Evolutionary conservation across 2,329 filamentous ascomycete genomes (phyloP), one percentile per base, ranked within the genome.

Genomic region (Emericellopsis cladophorae): DNA sequence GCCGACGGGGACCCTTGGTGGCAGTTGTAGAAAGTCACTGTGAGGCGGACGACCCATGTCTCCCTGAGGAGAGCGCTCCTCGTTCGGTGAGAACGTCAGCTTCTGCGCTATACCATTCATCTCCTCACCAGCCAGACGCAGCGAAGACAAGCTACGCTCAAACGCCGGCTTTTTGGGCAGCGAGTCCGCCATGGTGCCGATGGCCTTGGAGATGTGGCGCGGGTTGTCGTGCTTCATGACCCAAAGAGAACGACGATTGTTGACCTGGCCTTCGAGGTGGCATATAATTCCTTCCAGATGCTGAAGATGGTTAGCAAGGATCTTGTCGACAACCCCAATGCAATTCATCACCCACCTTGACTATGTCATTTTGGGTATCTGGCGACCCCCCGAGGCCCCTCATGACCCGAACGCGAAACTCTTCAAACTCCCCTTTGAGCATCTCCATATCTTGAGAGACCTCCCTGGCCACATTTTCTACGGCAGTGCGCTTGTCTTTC

Each of bases 261-360:
- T 61, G 44, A 60, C 51, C 40, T 63, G 58, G 22, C 56, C 56
- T 44, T 62, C 56, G 6, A 63, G 49, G 23, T 59, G 51, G 36
- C 54, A 49, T 43, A 60, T 55, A 2, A 51, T 55, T 8, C 51
- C 49, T 24, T 59, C 54, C n/a, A 62, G 50, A 11, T 50, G 48
- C 58, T 61, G 10, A 16, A 15, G 24, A 7, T 34, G 18, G 39
- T 35, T 8, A 22, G 38, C 18, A 6, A 23, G 31, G 3, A 14
- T 7, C 10, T 23, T 11, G 15, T 16, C 46, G 45, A 2, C 9
- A 34, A 8, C 16, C 10, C 10, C 23, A 23, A 4, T 11, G 14
- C 5, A 34, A 18, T 32, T 4, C 12, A 16, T 35, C 6, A 37
- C 50, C 33, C 40, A 59, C 60, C 47, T 59, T 52, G 46, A 62